These are phyloP conservation scores for Nepenthes mirabilis DNA, from an alignment of 148 eudicot genomes.

Conservation along the genomic window DNA sequence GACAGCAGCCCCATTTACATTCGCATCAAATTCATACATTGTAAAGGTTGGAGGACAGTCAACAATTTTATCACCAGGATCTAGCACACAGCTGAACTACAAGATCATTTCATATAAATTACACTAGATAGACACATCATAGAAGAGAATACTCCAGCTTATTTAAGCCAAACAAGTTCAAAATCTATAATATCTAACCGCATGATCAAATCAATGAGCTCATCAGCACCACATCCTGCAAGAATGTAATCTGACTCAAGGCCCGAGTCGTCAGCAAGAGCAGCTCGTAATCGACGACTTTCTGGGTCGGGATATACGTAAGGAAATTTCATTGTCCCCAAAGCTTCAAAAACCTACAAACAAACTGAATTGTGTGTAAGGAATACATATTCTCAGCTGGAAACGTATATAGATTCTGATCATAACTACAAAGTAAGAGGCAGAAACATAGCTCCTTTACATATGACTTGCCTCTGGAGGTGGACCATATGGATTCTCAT, in stretches of 20 bases:
- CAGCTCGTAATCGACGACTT: slow-evolving; percentile 82
- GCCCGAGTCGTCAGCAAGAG: slow-evolving; percentile 89
- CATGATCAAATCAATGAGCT: slow-evolving; percentile 94
- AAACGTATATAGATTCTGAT: background rate
- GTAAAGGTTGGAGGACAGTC: slow-evolving; percentile 98
- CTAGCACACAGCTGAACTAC: slow-evolving; percentile 81
- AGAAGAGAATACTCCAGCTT: background rate
- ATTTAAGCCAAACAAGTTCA: slow-evolving; percentile 8
- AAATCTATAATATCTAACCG: slow-evolving; percentile 44
- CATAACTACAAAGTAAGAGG: background rate
- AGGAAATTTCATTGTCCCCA: slow-evolving; percentile 75
- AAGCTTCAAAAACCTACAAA: slow-evolving; percentile 75
- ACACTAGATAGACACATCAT: background rate
- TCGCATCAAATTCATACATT: slow-evolving; percentile 97
- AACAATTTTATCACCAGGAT: slow-evolving; percentile 90
- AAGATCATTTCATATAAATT: slow-evolving; percentile 14
- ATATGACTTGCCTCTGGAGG: slow-evolving; percentile 83
- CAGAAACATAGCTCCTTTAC: background rate
- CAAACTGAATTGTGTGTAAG: slow-evolving; percentile 8
- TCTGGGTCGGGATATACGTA: slow-evolving; percentile 96
- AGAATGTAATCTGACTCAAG: slow-evolving; percentile 81
- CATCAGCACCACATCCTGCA: slow-evolving; percentile 96
- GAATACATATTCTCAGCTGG: background rate
- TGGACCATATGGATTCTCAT: slow-evolving; percentile 95
- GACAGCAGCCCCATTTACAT: slow-evolving; percentile 79